A percentile compares a stretch with the other conserved stretches of the same genome.
Conservation (phyloP, 192 early-diverging fungal genomes). For the Dimargaris cristalligena region DNA sequence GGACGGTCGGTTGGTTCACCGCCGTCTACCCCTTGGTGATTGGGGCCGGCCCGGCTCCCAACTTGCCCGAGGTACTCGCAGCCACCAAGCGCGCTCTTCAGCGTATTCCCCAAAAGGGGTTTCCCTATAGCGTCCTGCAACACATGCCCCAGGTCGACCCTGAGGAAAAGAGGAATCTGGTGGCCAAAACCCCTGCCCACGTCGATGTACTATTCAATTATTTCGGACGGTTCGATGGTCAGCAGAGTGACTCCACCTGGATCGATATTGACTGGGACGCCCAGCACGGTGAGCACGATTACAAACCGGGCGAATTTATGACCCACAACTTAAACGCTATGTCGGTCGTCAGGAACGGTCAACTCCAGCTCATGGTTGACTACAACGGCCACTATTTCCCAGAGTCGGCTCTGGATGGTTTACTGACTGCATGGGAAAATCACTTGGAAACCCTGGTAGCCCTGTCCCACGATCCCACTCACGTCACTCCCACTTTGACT, state of each 20-base stretch:
- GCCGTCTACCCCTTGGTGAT: constrained; percentile 11
- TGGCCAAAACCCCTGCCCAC: constrained; percentile 7
- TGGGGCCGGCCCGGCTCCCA: not conserved
- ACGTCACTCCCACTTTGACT: not conserved
- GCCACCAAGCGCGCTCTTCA: not conserved
- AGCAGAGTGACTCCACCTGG: not conserved
- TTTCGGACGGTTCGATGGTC: constrained; percentile 5
- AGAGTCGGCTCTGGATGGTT: not conserved
- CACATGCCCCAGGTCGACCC: not conserved
- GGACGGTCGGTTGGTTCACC: constrained; percentile 20
- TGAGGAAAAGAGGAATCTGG: not conserved
- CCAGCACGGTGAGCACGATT: constrained; percentile 4
- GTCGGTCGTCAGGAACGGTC: not conserved
- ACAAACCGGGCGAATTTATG: constrained; percentile 1
- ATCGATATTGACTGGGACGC: constrained; percentile 5
- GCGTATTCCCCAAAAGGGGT: constrained; percentile 7
- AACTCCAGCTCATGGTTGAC: not conserved
- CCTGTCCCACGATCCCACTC: not conserved
- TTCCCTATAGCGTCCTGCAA: not conserved
- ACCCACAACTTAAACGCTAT: constrained; percentile 5
- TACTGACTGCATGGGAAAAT: not conserved
- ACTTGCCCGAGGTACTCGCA: not conserved
- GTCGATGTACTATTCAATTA: constrained; percentile 8
- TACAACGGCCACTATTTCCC: not conserved
- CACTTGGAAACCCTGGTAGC: not conserved